Evolutionary conservation across 495 filamentous ascomycete species (phyloP), one percentile per base, ranked within the genome.

Genomic region (Xylaria curta): DNA sequence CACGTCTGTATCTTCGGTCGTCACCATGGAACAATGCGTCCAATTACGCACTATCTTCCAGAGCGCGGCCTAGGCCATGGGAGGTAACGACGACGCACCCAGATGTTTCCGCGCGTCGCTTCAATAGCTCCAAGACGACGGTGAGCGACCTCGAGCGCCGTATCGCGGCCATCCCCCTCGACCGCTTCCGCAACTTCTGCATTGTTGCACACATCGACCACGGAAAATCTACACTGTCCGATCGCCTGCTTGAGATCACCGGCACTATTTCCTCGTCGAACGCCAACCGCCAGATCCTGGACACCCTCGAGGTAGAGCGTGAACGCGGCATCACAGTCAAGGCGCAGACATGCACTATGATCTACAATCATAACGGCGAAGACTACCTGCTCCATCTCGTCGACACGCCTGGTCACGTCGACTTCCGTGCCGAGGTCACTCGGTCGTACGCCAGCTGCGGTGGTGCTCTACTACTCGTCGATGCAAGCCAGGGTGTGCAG

Each of bases 181-280:
- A 94, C 38, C 91, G 95, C 21, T 99, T 93, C 80, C 91, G 96
- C 47, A 99, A 99, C 79, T 94, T 99, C 78, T 99, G 96, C 79
- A 98, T 99, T 77, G 96, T 99, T 66, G 96, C 96, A 6, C 96
- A 99, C 80, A 97, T 99, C 81, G 96, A 99, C 82, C 96, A 99
- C 90, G 96, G 96, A 78, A 99, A 99, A 80, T 94, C 91, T 72
- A 99, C 96, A 6, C 92, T 99, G 69, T 92, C 89, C 70, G 96
- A 99, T 74, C 91, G 96, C 12, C 84, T 99, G 40, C 88, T 99
- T 40, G 97, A 99, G 85, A 86, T 97, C 74, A 99, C 96, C 10
- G 96, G 96, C 21, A 98, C 96, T 26, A 98, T 99, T 69, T 77
- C 76, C 19, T 81, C 93, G 70, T 88, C 91, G 1, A 94, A 93